These are phyloP conservation scores for Chaetoceros muelleri DNA, from an alignment of 108 stramenopile species.

Conservation along the genomic window DNA sequence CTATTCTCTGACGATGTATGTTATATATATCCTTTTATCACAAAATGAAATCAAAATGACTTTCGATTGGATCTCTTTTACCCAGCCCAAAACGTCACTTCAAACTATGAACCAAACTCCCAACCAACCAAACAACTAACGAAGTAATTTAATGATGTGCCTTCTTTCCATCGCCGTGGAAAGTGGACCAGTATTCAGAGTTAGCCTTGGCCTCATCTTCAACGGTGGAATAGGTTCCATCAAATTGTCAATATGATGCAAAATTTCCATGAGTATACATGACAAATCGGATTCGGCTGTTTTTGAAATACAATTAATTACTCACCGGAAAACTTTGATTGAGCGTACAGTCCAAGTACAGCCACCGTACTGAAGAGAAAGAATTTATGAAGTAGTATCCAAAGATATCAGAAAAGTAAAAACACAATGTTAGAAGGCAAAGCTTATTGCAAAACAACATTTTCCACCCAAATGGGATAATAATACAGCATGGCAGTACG, in stretches of 20 bases:
- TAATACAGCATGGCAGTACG: too few relatives aligned
- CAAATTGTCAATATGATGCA: too few relatives aligned
- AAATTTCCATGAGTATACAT: too few relatives aligned
- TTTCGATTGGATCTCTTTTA: neutral
- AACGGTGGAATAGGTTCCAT: neutral
- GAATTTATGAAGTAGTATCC: too few relatives aligned
- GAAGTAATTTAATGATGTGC: neutral
- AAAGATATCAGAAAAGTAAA: neutral
- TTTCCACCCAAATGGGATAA: too few relatives aligned
- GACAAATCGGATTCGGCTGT: too few relatives aligned
- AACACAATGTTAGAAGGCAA: neutral
- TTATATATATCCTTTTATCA: too few relatives aligned
- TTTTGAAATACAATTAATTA: neutral
- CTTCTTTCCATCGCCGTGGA: constrained; percentile 10
- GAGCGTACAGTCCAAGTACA: neutral
- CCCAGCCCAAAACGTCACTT: neutral
- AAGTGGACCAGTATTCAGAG: constrained; percentile 14
- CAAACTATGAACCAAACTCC: too few relatives aligned
- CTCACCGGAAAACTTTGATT: neutral
- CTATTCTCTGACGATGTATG: too few relatives aligned
- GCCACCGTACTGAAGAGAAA: neutral
- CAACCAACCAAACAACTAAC: too few relatives aligned
- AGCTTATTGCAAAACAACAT: neutral
- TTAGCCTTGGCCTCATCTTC: constrained; percentile 6
- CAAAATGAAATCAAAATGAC: too few relatives aligned